Conservation (phyloP, 768 basidiomycete species). For the Tubosaeta brunneosetosa region DNA sequence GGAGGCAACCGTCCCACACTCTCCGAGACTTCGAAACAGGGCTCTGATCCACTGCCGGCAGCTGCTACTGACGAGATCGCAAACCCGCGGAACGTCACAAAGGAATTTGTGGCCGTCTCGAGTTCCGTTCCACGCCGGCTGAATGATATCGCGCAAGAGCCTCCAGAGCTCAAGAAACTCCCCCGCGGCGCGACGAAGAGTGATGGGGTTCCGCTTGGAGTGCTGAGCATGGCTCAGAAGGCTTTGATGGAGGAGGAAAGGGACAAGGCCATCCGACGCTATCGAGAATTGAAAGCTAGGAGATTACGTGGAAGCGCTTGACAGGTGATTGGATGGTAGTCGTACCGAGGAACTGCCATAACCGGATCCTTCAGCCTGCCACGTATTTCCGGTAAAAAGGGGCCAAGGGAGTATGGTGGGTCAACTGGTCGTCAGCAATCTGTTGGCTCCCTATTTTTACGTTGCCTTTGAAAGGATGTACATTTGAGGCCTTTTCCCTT, state of each 20-base stretch:
- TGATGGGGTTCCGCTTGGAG: slow-evolving; percentile 33
- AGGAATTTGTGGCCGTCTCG: slow-evolving; percentile 47
- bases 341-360: slow-evolving; percentile 8
- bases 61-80: slow-evolving; percentile 17
- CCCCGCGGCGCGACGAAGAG: slow-evolving; percentile 41
- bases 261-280: slow-evolving; percentile 60
- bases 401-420: neutral
- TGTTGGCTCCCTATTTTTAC: slow-evolving; percentile 5
- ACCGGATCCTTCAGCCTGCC: slow-evolving; percentile 1
- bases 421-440: slow-evolving; percentile 4
- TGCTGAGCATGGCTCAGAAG: slow-evolving; percentile 72
- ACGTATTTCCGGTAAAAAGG: slow-evolving; percentile 4
- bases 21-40: slow-evolving; percentile 11
- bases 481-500: neutral
- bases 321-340: slow-evolving; percentile 4
- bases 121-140: slow-evolving; percentile 59
- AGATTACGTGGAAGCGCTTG: slow-evolving; percentile 24
- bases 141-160: slow-evolving; percentile 67
- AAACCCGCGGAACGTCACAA: slow-evolving; percentile 16
- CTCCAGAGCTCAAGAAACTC: slow-evolving; percentile 55
- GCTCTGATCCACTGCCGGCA: slow-evolving; percentile 12
- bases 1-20: slow-evolving; percentile 7
- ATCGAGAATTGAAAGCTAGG: slow-evolving; percentile 63
- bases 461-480: neutral
- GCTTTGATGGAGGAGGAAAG: slow-evolving; percentile 74